Evolutionary conservation across 345 rosid genomes (phyloP).

Genomic region (Populus euphratica): DNA sequence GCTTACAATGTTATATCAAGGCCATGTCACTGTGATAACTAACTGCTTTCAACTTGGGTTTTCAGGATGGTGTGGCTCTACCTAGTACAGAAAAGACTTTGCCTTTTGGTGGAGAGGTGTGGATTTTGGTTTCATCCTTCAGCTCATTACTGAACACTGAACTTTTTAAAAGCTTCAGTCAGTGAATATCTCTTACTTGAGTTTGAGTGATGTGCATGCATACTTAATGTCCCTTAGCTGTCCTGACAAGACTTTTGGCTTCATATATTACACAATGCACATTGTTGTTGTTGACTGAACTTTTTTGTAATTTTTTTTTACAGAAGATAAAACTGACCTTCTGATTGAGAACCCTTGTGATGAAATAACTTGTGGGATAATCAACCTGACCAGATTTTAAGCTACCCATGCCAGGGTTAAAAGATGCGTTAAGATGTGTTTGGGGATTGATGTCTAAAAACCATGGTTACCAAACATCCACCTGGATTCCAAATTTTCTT

Average conservation of each 20-base stretch:
- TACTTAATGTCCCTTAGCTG: neutral
- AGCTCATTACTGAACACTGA: constrained; percentile 1
- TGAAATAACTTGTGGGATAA: neutral
- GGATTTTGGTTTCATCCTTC: constrained; percentile 22
- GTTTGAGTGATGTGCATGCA: neutral
- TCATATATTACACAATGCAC: neutral
- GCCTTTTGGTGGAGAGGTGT: constrained; percentile 95
- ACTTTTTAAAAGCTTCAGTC: constrained; percentile 4
- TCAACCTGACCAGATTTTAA: neutral
- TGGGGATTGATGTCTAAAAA: neutral
- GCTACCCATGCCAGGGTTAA: neutral
- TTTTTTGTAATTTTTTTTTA: neutral
- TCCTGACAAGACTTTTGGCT: neutral
- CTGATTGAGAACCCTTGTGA: neutral
- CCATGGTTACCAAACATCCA: neutral
- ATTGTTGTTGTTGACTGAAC: neutral
- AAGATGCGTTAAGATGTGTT: neutral
- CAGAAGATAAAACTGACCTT: neutral
- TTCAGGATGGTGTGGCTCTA: constrained; percentile 90
- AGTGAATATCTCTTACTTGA: constrained; percentile 9
- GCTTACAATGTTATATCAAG: neutral
- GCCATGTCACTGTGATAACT: constrained; percentile 14
- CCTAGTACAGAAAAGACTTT: constrained; percentile 88
- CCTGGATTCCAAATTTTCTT: neutral
- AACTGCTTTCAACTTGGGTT: constrained; percentile 10